Evolutionary conservation across 192 early-diverging fungal genomes (phyloP).

Genomic region (Backusella liffmaniae): DNA sequence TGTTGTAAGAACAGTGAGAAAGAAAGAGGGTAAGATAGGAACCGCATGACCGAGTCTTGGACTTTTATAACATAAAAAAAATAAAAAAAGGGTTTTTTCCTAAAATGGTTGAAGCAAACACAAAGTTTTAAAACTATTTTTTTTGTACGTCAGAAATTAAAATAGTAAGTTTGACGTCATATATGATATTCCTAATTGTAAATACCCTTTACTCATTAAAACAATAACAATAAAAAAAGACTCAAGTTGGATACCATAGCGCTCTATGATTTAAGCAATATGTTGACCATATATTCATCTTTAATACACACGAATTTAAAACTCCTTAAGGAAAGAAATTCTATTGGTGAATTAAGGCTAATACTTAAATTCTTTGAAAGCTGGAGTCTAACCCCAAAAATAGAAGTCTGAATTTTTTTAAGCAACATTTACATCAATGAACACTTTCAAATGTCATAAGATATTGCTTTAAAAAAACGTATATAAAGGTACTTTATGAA

Average conservation of each 20-base stretch:
- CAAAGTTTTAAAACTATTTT: neutral
- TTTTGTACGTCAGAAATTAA: neutral
- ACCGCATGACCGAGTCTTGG: neutral
- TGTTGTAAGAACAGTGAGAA: neutral
- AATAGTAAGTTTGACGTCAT: constrained; percentile 1
- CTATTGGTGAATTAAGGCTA: neutral
- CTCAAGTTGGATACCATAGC: neutral
- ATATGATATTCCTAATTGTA: neutral
- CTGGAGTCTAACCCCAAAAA: neutral
- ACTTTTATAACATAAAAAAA: neutral
- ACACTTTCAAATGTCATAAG: neutral
- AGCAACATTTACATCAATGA: neutral
- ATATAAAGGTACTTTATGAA: neutral
- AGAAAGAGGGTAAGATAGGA: neutral
- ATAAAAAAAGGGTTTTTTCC: constrained; percentile 9
- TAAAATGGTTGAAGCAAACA: constrained; percentile 9
- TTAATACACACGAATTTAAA: neutral
- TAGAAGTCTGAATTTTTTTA: neutral
- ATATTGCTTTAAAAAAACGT: neutral
- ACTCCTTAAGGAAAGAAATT: neutral
- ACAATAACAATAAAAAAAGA: neutral
- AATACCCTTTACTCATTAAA: neutral
- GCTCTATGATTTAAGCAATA: neutral
- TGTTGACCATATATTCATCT: neutral
- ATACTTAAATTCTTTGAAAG: neutral